Evolutionary conservation across 2,329 filamentous ascomycete genomes (phyloP), one percentile per base, ranked within the genome.

Genomic region (Xylaria sp.): DNA sequence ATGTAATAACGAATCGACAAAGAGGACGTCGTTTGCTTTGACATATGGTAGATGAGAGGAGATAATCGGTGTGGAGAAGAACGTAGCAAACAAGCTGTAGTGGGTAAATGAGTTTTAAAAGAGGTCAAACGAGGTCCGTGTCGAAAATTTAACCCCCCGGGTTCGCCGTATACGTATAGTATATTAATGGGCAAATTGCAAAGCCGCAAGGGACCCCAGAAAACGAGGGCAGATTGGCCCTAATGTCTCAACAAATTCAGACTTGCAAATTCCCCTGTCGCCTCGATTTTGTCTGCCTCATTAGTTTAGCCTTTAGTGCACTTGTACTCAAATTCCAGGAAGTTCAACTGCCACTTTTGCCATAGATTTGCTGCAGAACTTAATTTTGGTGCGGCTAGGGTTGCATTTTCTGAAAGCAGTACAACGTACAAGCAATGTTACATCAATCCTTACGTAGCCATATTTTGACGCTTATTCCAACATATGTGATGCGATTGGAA

Each of bases 31-130:
- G 33, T 42, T 51, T 38, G 44, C 36, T 29, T 51, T 15, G 38
- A 49, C 27, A 49, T 42, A 36, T 50, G 49, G 47, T 55, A 64
- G n/a, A 49, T 54, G 45, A 38, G 13, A 22, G n/a, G 22, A 33
- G 5, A 33, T 33, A 27, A 42, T 39, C 25, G n/a, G 1, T n/a
- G 33, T 39, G 49, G 29, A 33, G 36, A 45, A 36, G 36, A 29
- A 33, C 5, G 3, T 5, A 20, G 31, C 29, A 36, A 53, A 36
- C 49, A 53, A 33, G 2, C 13, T 13, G n/a, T 51, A 53, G n/a
- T 33, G 29, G 49, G 17, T n/a, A 50, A 50, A 50, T 5, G n/a
- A n/a, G n/a, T n/a, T n/a, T n/a, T n/a, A n/a, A n/a, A n/a, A n/a
- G n/a, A n/a, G n/a, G n/a, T n/a, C n/a, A n/a, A n/a, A n/a, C n/a